These are phyloP conservation scores for Kwoniella shandongensis DNA, from an alignment of 768 basidiomycete species.

Conservation along the genomic window DNA sequence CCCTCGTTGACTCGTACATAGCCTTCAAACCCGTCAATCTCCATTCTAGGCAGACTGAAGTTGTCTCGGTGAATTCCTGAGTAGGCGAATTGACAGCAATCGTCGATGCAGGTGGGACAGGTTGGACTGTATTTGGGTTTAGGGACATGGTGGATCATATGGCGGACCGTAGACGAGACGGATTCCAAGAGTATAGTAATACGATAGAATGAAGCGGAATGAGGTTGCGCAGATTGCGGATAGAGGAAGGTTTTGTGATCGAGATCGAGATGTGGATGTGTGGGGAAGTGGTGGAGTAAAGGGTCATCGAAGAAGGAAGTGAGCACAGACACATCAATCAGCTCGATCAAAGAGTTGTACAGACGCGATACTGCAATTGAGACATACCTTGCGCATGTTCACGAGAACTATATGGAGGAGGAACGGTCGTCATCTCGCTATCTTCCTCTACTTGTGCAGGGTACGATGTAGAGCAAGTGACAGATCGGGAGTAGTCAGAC, in stretches of 20 bases:
- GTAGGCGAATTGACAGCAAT: conserved; percentile 1
- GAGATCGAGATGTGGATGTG: neutral
- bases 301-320: neutral
- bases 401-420: conserved; percentile 23
- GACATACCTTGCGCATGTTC: conserved; percentile 36
- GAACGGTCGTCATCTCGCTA: conserved; percentile 19
- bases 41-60: conserved; percentile 64
- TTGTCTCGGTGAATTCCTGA: conserved; percentile 50
- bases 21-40: conserved; percentile 67
- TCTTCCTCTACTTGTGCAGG: too few relatives aligned
- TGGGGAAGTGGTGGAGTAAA: neutral
- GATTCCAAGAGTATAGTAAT: neutral
- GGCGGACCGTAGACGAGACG: neutral
- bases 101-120: conserved; percentile 10
- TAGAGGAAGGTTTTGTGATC: neutral
- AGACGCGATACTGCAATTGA: too few relatives aligned
- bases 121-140: conserved; percentile 14
- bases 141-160: neutral
- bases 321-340: neutral
- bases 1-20: conserved; percentile 70
- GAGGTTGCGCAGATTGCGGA: too few relatives aligned
- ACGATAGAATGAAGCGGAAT: neutral
- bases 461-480: too few relatives aligned
- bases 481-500: too few relatives aligned
- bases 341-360: too few relatives aligned